Evolutionary conservation across 169 alveolate species (phyloP).

Genomic region (Theileria equi): DNA sequence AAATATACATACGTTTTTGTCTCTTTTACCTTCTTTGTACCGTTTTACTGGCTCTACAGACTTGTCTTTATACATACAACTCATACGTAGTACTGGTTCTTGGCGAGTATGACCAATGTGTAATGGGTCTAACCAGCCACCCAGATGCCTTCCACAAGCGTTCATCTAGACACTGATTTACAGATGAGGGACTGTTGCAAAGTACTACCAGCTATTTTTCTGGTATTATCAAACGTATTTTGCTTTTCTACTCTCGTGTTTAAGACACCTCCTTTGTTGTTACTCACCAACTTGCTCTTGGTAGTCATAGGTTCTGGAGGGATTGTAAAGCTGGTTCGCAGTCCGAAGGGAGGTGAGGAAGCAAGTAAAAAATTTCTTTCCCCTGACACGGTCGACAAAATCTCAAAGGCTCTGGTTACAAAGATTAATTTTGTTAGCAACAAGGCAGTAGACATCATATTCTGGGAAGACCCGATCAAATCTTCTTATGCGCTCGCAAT

Average conservation of each 20-base stretch:
- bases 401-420: conserved; percentile 4
- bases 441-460: neutral
- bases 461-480: conserved; percentile 40
- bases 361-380: conserved; percentile 3
- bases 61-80: no score
- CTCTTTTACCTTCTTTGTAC: no score
- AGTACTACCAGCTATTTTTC: conserved; percentile 7
- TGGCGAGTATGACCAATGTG: no score
- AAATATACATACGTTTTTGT: no score
- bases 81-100: no score
- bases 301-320: conserved; percentile 42
- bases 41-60: no score
- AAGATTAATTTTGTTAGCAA: neutral
- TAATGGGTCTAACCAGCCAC: no score
- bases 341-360: neutral
- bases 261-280: conserved; percentile 19
- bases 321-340: conserved; percentile 1
- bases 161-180: no score
- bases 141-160: no score
- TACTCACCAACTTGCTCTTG: conserved; percentile 17
- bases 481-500: conserved; percentile 23
- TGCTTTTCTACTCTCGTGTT: conserved; percentile 47
- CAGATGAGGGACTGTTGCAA: no score
- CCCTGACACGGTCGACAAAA: neutral
- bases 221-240: conserved; percentile 31